A percentile compares a stretch with the other conserved stretches of the same genome.
phyloP scores from a whole-genome alignment of 495 filamentous ascomycete species.

The Talaromyces ruber region DNA sequence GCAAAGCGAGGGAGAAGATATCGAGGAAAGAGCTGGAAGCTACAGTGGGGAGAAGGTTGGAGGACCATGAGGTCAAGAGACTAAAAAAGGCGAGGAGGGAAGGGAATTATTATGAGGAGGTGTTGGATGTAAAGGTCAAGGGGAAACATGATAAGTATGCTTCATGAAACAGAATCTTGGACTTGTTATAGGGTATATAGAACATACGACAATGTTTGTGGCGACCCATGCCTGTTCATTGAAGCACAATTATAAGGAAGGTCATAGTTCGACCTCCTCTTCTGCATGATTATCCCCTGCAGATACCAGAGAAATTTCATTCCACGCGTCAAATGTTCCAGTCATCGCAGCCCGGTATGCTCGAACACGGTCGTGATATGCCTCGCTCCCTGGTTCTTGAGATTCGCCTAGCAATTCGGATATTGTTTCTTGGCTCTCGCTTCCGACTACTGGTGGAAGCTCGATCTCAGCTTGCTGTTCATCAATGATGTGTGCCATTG shows the following conservation, averaged over 20 bases:
- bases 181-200: neutral
- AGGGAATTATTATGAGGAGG: constrained; percentile 81
- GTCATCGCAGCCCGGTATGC: constrained; percentile 32
- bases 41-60: constrained; percentile 62
- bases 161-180: constrained; percentile 15
- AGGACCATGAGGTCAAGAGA: constrained; percentile 76
- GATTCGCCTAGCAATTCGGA: constrained; percentile 16
- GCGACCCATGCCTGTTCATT: neutral
- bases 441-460: constrained; percentile 3
- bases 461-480: neutral
- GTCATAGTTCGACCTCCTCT: constrained; percentile 41
- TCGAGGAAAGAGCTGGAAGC: constrained; percentile 82
- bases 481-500: neutral
- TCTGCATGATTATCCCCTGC: constrained; percentile 37
- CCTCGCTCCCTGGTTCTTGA: constrained; percentile 1
- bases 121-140: constrained; percentile 86
- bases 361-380: constrained; percentile 7
- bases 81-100: constrained; percentile 78
- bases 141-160: constrained; percentile 95
- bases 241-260: neutral
- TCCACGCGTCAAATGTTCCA: constrained; percentile 33
- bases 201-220: neutral
- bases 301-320: constrained; percentile 34
- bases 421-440: constrained; percentile 8
- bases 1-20: constrained; percentile 75